Evolutionary conservation across 352 stramenopile species (phyloP), one percentile per base, ranked within the genome.

Genomic region (Pythium rhizo-oryzae): DNA sequence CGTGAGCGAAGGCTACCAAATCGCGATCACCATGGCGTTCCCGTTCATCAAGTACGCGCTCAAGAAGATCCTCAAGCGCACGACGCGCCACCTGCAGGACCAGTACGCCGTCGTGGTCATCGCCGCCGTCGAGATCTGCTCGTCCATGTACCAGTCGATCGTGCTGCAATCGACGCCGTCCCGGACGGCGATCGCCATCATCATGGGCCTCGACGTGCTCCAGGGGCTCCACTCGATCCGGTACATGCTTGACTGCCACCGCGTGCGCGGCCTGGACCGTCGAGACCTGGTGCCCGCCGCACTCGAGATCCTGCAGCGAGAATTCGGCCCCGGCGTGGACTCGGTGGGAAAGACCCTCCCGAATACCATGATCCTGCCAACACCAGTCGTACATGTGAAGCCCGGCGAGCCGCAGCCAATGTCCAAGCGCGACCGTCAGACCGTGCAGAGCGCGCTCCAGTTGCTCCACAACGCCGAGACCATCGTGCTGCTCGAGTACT

Each of bases 401-500:
- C 50, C 4, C 3, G 25, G 16, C 37, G 37, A 12, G 37, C n/a
- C 50, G 25, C 16, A 13, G 6, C n/a, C 50, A 19, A 12, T 9
- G 24, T 50, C 43, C 15, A 50, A 50, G 19, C 43, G 18, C 8
- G 56, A 53, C 18, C 43, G 53, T 4, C 47, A 39, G 12, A n/a
- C 13, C 12, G 16, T 57, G 19, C 12, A 25, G 24, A 16, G 15
- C 8, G 25, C 50, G 50, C 50, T 57, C 50, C n/a, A 57, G 25
- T 9, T 61, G 4, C 37, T 65, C 3, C 59, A 69, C 7, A 41
- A 35, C 2, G 59, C 59, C 35, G 67, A 73, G 37, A 54, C 59
- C 13, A 61, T 73, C 37, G 44, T 73, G 21, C 35, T 73, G n/a
- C 52, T 73, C 59, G 67, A 73, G 67, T 73, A 69, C 30, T 41